Evolutionary conservation across 768 basidiomycete species (phyloP).

Genomic region (Asterophora lycoperdoides): DNA sequence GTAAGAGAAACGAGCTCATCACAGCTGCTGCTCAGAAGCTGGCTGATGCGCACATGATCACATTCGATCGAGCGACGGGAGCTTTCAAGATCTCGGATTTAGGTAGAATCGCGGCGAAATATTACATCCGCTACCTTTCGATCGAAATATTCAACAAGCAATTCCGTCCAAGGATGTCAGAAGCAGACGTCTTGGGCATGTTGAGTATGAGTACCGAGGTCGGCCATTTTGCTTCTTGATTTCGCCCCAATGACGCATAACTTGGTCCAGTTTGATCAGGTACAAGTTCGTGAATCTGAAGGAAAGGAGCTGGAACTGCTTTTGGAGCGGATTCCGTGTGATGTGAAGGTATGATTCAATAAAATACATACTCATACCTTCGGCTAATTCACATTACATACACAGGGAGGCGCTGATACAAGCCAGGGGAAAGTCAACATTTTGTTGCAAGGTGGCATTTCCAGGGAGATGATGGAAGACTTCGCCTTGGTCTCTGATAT

Average conservation of each 20-base stretch:
- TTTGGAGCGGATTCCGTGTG: constrained; percentile 68
- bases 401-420: constrained; percentile 52
- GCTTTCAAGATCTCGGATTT: constrained; percentile 78
- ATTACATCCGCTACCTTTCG: constrained; percentile 84
- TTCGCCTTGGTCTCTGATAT: constrained; percentile 95
- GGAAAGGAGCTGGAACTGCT: constrained; percentile 74
- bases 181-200: constrained; percentile 87
- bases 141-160: constrained; percentile 82
- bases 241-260: not conserved
- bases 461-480: constrained; percentile 76
- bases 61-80: constrained; percentile 55
- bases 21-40: constrained; percentile 62
- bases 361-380: not conserved
- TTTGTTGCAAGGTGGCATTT: constrained; percentile 87
- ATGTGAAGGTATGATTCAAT: constrained; percentile 55
- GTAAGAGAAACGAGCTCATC: constrained; percentile 66
- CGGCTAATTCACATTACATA: constrained; percentile 1
- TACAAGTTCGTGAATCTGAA: constrained; percentile 91
- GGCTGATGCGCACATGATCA: constrained; percentile 74
- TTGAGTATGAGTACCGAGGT: constrained; percentile 92
- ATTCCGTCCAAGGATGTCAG: constrained; percentile 81
- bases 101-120: constrained; percentile 95
- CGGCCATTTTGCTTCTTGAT: constrained; percentile 11
- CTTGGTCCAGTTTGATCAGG: constrained; percentile 76
- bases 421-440: constrained; percentile 89